Conservation (phyloP, 2,329 filamentous ascomycete species). For the Fusarium hostae region DNA sequence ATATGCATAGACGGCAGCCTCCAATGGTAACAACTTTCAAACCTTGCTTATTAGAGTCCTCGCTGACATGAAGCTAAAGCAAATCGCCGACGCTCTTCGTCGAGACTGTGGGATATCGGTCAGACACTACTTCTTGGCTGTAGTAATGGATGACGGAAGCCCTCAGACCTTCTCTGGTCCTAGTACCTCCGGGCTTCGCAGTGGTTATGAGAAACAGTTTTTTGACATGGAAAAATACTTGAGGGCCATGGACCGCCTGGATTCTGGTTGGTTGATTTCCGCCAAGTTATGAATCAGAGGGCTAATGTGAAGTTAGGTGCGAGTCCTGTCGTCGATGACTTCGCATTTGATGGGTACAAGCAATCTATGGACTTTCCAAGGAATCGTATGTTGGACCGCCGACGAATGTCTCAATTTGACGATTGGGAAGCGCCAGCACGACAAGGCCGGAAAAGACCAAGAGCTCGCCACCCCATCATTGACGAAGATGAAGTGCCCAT, state of each 20-base stretch:
- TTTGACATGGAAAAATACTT: constrained; percentile 59
- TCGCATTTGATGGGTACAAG: constrained; percentile 45
- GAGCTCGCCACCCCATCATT: constrained; percentile 52
- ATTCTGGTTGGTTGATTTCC: constrained; percentile 50
- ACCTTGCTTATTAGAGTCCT: not conserved
- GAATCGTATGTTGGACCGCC: constrained; percentile 45
- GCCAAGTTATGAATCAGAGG: not conserved
- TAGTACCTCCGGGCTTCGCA: constrained; percentile 49
- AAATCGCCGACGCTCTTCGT: constrained; percentile 63
- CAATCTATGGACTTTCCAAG: constrained; percentile 43
- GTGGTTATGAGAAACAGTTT: constrained; percentile 56
- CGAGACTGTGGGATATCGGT: constrained; percentile 64
- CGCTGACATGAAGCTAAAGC: constrained; percentile 49
- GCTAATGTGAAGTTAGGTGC: constrained; percentile 44
- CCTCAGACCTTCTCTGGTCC: constrained; percentile 59
- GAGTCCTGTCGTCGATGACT: constrained; percentile 49
- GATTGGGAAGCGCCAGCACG: constrained; percentile 49
- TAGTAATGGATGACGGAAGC: constrained; percentile 60
- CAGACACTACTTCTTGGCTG: constrained; percentile 64
- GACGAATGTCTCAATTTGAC: constrained; percentile 48
- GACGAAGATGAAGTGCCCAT: constrained; percentile 56
- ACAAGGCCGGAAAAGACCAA: constrained; percentile 46
- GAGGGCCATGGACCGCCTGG: constrained; percentile 52
- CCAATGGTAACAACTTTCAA: constrained; percentile 50
- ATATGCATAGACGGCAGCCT: constrained; percentile 51